Base-by-base conservation (phyloP, 176 grass and related monocot genomes). In the Lolium perenne region DNA sequence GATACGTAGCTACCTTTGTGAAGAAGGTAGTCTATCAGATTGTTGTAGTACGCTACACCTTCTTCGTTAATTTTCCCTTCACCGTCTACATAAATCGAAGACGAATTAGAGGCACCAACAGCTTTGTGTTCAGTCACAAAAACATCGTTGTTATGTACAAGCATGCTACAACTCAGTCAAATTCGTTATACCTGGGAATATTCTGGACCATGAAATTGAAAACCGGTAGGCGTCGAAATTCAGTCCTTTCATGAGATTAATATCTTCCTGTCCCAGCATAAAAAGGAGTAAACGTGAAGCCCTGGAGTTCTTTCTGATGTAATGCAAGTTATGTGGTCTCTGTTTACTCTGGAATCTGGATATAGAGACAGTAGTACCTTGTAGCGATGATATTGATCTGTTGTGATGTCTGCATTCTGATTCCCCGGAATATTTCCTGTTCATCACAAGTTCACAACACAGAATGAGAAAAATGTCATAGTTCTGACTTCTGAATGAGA, bases 131-230 rank as follows among this genome's bases (percentile, higher is more conserved):
- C 67, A 59, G 23, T 48, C 23, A 59, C 32, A 35, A 35, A 35
- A 18, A 57, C 25, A 38, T 35, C 9, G 51, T 4, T 11, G 65
- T 54, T 80, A 65, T 65, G 35, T 17, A n/a, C 17, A 45, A 32
- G 13, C 10, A 25, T n/a, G 64, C 10, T 43, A 79, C 55, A 55
- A 84, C n/a, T 63, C 51, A 43, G 40, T 69, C 12, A 84, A 17
- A 71, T 23, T 81, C 21, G 1, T 13, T 67, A 0, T 81, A 90
- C 88, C 88, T 40, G 88, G 78, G 43, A 94, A 94, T 63, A 94
- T 94, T 80, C 92, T 94, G 63, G 92, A 91, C 92, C 92, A 94
- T 57, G 92, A 94, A 59, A 94, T 94, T 56, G 89, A 94, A 87
- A 94, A 86, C 50, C 86, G 86, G 86, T 94, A 94, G 12, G 83